Evolutionary conservation across 2,329 filamentous ascomycete genomes (phyloP).

Genomic region (Pseudopithomyces maydicus): DNA sequence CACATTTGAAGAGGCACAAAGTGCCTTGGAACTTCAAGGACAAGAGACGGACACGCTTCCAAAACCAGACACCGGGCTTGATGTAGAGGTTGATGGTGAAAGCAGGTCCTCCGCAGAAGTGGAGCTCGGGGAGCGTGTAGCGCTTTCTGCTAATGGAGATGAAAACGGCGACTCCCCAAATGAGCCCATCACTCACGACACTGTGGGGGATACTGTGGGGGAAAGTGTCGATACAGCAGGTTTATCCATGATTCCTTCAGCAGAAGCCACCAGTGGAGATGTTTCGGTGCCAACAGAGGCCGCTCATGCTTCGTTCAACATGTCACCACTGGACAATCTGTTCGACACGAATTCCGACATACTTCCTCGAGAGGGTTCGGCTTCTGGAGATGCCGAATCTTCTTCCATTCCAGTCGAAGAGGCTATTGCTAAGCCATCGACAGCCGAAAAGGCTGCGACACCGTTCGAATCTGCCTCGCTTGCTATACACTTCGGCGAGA

Average conservation of each 20-base stretch:
- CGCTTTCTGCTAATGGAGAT: not conserved
- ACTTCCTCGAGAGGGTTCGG: not conserved
- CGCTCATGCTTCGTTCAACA: too few species aligned
- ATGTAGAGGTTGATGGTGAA: not conserved
- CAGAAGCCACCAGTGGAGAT: too few species aligned
- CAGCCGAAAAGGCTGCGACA: not conserved
- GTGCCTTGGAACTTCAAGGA: not conserved
- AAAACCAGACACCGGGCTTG: not conserved
- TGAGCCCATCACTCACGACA: too few species aligned
- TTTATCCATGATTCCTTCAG: too few species aligned
- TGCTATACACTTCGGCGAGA: not conserved
- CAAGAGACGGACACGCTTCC: not conserved
- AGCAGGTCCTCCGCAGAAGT: not conserved
- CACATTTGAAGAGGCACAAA: not conserved
- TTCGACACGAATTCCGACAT: too few species aligned
- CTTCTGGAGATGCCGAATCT: not conserved
- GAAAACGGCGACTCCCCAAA: not conserved
- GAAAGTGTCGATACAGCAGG: too few species aligned
- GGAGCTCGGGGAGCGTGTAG: not conserved
- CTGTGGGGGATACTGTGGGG: too few species aligned
- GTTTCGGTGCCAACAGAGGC: not conserved
- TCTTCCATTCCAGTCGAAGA: not conserved
- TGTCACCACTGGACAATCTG: not conserved
- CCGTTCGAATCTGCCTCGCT: not conserved
- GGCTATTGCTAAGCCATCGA: not conserved